phyloP scores from a whole-genome alignment of 768 basidiomycete species.

The Leucocoprinus leucothites region DNA sequence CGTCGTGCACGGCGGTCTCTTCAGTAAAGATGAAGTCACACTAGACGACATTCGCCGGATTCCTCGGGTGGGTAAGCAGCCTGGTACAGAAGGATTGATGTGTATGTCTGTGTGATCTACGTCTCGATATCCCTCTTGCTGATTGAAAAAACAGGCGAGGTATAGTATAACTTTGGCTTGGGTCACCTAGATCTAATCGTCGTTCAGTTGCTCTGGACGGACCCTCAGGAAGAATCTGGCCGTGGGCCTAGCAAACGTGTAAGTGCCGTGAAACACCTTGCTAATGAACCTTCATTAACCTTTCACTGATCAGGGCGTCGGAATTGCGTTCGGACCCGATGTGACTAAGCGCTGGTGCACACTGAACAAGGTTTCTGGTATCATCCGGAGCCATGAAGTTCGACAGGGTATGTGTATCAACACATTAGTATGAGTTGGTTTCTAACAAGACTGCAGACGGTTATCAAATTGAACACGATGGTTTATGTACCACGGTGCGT shows the following conservation, averaged over 20 bases:
- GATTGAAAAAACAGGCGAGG: slow-evolving; percentile 50
- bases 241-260: slow-evolving; percentile 96
- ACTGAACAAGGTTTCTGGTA: slow-evolving; percentile 79
- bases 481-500: slow-evolving; percentile 86
- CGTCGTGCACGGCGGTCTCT: slow-evolving; percentile 94
- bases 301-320: slow-evolving; percentile 69
- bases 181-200: slow-evolving; percentile 12
- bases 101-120: slow-evolving; percentile 39
- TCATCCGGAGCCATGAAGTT: slow-evolving; percentile 96
- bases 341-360: slow-evolving; percentile 89
- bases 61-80: slow-evolving; percentile 83
- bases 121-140: slow-evolving; percentile 9
- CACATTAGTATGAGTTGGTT: neutral
- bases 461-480: slow-evolving; percentile 92
- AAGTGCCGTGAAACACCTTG: slow-evolving; percentile 23
- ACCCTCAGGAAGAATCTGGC: slow-evolving; percentile 86
- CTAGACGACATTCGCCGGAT: slow-evolving; percentile 91
- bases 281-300: slow-evolving; percentile 9
- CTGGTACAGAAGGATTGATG: slow-evolving; percentile 94
- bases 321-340: slow-evolving; percentile 93
- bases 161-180: slow-evolving; percentile 22
- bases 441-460: slow-evolving; percentile 52
- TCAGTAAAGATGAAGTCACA: slow-evolving; percentile 93
- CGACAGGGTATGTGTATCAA: slow-evolving; percentile 61
- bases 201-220: slow-evolving; percentile 86